Base-by-base conservation (phyloP, 306 rosid species). In the Erythrophleum fordii region DNA sequence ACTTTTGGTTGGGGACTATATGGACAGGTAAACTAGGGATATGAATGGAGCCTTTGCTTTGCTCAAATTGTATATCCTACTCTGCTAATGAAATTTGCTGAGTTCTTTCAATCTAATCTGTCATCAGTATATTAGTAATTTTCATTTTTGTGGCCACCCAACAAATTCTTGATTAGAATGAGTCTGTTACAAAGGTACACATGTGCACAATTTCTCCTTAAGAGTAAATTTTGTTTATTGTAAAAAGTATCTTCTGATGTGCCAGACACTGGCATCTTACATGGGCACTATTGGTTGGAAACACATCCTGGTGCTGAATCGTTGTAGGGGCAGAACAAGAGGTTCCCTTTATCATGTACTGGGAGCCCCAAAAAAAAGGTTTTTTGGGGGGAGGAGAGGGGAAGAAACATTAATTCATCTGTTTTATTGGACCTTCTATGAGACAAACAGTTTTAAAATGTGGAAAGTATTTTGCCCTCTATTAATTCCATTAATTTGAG, bases 1-100 rank as follows among this genome's bases (percentile, higher is more conserved):
- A 83, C 92, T 48, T 93, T 91, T 34, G 97, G 96, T 64, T 93
- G 97, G 97, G 96, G 97, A 75, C 84, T 91, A 23, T 89, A 93
- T 61, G 97, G 97, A 87, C 97, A 93, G 94, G 97, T 93, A 89
- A 66, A 72, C 46, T 20, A 31, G 51, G 51, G 28, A 48, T 62
- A 12, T 64, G 11, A n/a, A 22, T 46, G 34, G 26, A 18, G 20
- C 26, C 61, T 42, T 45, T 58, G 7, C 29, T 25, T 13, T 25
- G 48, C 22, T 45, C 22, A 34, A 45, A 28, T 23, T 28, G 26
- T 58, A 23, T 59, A 26, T 23, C n/a, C 58, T 60, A 4, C 34
- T 45, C 14, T 31, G 22, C 42, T 46, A 29, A 45, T 11, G 18
- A 61, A 76, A 45, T 18, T 78, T 42, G 75, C 35, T 55, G 70